These are phyloP conservation scores for Pichia norvegensis DNA, from an alignment of 1,139 yeast genomes.

Conservation along the genomic window DNA sequence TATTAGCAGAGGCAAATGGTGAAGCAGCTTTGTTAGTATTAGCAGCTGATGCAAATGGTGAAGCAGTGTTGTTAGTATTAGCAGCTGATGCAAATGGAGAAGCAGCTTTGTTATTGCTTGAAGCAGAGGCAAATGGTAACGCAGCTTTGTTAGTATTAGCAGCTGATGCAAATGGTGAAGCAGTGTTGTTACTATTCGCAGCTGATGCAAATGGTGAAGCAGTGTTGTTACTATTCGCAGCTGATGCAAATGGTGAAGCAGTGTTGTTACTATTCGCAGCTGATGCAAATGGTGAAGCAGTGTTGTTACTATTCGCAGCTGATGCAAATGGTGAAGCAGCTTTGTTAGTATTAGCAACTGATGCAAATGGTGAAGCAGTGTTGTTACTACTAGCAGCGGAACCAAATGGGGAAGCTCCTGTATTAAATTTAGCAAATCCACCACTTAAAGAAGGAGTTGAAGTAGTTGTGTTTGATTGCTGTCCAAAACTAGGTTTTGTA, in stretches of 20 bases:
- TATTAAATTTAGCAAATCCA: slow-evolving; percentile 4
- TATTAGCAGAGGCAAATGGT: too few species aligned
- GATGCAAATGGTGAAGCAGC: slow-evolving; percentile 16
- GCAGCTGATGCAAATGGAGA: slow-evolving; percentile 17
- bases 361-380: slow-evolving; percentile 14
- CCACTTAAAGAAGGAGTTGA: neutral
- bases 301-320: neutral
- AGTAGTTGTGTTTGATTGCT: neutral
- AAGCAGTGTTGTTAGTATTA: neutral
- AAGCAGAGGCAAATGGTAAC: slow-evolving; percentile 17
- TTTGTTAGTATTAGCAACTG: slow-evolving; percentile 3
- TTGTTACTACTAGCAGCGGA: slow-evolving; percentile 1
- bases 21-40: slow-evolving; percentile 3
- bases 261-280: too few species aligned
- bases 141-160: neutral
- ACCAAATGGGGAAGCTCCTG: slow-evolving; percentile 16
- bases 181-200: neutral
- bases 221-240: neutral
- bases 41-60: slow-evolving; percentile 16
- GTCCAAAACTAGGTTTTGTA: neutral
- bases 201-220: slow-evolving; percentile 15
- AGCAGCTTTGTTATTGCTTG: neutral
- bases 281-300: slow-evolving; percentile 15
- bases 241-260: slow-evolving; percentile 16
- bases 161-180: slow-evolving; percentile 16